Percentiles rank a stretch among this genome's conserved stretches.
These are phyloP conservation scores for Uromyces viciae-fabae DNA, from an alignment of 1,284 basidiomycete species.

Conservation along the genomic window DNA sequence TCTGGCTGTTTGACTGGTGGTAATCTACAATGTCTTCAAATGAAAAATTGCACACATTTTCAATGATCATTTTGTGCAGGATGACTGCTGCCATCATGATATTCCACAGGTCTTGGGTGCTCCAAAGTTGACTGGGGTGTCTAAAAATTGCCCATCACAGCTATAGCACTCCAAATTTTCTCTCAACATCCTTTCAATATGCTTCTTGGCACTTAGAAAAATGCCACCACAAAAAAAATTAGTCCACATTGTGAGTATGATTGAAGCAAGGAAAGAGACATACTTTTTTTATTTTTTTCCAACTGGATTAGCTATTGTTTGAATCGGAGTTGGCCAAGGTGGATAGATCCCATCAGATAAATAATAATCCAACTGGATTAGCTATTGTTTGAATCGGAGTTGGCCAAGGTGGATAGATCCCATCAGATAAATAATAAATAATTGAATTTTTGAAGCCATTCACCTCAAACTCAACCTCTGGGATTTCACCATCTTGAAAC, in stretches of 20 bases:
- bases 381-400: too few relatives aligned
- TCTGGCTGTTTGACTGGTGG: background rate
- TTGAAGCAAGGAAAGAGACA: background rate
- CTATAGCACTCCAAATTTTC: background rate
- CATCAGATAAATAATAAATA: too few relatives aligned
- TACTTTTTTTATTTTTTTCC: background rate
- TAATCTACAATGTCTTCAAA: background rate
- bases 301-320: background rate
- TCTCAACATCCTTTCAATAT: background rate
- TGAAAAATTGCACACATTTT: background rate
- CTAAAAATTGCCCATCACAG: background rate
- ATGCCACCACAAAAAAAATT: background rate
- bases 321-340: background rate
- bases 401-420: too few relatives aligned
- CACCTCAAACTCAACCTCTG: too few relatives aligned
- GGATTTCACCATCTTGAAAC: too few relatives aligned
- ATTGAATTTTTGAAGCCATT: too few relatives aligned
- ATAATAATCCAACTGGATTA: too few relatives aligned
- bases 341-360: background rate
- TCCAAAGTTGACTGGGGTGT: background rate
- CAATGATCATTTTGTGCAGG: constrained; percentile 5
- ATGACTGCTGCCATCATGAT: background rate
- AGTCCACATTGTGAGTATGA: background rate
- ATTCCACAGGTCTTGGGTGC: background rate
- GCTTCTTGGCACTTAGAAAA: background rate